Evolutionary conservation across 371 early-diverging fungal genomes (phyloP).

Genomic region (Rhizopus microsporus): DNA sequence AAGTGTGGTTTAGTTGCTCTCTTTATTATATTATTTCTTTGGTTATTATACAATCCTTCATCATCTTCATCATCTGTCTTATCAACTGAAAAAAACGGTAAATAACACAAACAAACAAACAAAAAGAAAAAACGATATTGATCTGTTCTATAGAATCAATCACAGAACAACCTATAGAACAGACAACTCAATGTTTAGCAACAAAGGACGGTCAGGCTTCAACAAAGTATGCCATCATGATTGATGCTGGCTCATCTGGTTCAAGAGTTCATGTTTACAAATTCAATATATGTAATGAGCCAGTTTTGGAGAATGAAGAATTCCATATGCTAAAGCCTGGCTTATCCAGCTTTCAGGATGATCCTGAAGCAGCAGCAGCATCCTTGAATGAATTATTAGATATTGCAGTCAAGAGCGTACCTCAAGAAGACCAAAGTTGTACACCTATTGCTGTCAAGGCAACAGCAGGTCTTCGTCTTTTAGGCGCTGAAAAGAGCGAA

Average conservation of each 20-base stretch:
- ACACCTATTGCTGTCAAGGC: conserved; percentile 96
- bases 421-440: conserved; percentile 63
- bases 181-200: conserved; percentile 50
- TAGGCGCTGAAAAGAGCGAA: conserved; percentile 67
- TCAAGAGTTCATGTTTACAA: conserved; percentile 95
- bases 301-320: conserved; percentile 77
- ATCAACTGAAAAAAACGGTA: conserved; percentile 4
- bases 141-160: neutral
- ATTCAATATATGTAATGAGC: conserved; percentile 80
- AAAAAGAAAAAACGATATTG: neutral
- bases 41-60: conserved; percentile 14
- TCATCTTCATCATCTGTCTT: neutral
- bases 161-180: neutral
- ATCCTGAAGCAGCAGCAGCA: conserved; percentile 78
- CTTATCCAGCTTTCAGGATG: conserved; percentile 67
- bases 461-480: conserved; percentile 90
- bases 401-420: conserved; percentile 69
- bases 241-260: conserved; percentile 98
- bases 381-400: conserved; percentile 82
- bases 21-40: conserved; percentile 13
- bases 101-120: neutral
- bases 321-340: conserved; percentile 89
- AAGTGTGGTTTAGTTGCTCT: conserved; percentile 14
- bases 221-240: conserved; percentile 71
- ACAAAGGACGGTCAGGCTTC: conserved; percentile 56